phyloP scores from a whole-genome alignment of 148 eudicot genomes.

The Diospyros kaki region DNA sequence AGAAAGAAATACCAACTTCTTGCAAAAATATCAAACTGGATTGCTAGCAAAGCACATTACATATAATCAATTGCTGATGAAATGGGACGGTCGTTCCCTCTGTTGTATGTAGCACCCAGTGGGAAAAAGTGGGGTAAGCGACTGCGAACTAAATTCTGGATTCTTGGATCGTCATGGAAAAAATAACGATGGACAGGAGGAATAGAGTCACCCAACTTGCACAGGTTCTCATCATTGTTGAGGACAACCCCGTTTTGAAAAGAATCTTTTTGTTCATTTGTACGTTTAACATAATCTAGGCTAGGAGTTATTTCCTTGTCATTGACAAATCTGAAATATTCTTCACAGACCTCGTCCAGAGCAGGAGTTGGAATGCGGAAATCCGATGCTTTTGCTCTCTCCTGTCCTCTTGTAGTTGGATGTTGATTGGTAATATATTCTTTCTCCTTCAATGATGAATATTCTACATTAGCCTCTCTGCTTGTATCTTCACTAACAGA shows the following conservation, averaged over 20 bases:
- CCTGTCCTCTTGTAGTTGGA: slow-evolving; percentile 16
- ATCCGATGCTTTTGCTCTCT: slow-evolving; percentile 27
- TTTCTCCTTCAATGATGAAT: slow-evolving; percentile 25
- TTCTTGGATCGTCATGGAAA: slow-evolving; percentile 65
- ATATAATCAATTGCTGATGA: slow-evolving; percentile 74
- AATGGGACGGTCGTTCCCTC: slow-evolving; percentile 28
- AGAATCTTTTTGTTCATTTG: slow-evolving; percentile 18
- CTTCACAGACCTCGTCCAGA: slow-evolving; percentile 68
- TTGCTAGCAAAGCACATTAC: slow-evolving; percentile 25
- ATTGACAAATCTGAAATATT: slow-evolving; percentile 48
- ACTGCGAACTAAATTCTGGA: slow-evolving; percentile 57
- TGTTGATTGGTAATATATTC: slow-evolving; percentile 15
- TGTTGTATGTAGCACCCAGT: slow-evolving; percentile 33
- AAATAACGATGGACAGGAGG: slow-evolving; percentile 77
- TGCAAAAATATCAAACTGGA: not conserved
- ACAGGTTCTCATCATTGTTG: slow-evolving; percentile 20
- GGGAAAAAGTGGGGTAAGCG: slow-evolving; percentile 79
- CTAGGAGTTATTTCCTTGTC: slow-evolving; percentile 26
- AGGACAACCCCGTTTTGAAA: slow-evolving; percentile 9
- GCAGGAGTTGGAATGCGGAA: slow-evolving; percentile 65
- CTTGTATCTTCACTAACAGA: slow-evolving; percentile 20
- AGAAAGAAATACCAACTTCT: slow-evolving; percentile 8
- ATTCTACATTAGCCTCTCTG: slow-evolving; percentile 17
- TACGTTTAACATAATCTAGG: slow-evolving; percentile 14
- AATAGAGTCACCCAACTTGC: slow-evolving; percentile 25